Conservation (phyloP, 2,329 filamentous ascomycete genomes). For the Epichloe hybrida region DNA sequence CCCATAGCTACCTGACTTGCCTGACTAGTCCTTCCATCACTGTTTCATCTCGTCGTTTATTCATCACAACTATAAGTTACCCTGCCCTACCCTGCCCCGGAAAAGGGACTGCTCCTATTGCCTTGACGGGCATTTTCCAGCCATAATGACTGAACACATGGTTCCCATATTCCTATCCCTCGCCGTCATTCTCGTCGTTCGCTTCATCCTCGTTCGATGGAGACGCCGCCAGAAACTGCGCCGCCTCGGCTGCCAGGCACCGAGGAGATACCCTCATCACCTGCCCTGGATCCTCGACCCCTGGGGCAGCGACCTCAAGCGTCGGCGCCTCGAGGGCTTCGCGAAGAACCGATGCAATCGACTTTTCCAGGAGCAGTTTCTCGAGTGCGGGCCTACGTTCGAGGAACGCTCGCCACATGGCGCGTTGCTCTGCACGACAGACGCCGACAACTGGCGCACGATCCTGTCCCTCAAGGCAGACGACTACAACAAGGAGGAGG, state of each 20-base stretch:
- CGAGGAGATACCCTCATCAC: not conserved
- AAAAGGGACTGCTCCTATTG: too few relatives aligned
- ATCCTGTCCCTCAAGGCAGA: not conserved
- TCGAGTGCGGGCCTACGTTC: not conserved
- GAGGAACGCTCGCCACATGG: slow-evolving; percentile 1
- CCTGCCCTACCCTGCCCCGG: too few relatives aligned
- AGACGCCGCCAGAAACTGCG: not conserved
- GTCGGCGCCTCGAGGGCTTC: not conserved
- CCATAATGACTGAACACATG: not conserved
- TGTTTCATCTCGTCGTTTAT: too few relatives aligned
- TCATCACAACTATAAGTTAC: too few relatives aligned
- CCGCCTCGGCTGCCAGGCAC: not conserved
- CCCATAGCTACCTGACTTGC: too few relatives aligned
- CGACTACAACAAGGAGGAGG: not conserved
- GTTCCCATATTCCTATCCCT: not conserved
- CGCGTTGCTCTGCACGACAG: not conserved
- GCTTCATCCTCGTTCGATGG: not conserved
- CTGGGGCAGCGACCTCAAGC: not conserved
- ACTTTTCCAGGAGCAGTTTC: not conserved
- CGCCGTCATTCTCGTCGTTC: not conserved
- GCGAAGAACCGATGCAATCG: not conserved
- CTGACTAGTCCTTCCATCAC: too few relatives aligned
- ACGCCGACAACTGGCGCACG: slow-evolving; percentile 1
- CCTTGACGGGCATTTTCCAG: too few relatives aligned
- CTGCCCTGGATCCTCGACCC: slow-evolving; percentile 3